Evolutionary conservation across 192 early-diverging fungal genomes (phyloP).

Genomic region (Backusella morwellensis): DNA sequence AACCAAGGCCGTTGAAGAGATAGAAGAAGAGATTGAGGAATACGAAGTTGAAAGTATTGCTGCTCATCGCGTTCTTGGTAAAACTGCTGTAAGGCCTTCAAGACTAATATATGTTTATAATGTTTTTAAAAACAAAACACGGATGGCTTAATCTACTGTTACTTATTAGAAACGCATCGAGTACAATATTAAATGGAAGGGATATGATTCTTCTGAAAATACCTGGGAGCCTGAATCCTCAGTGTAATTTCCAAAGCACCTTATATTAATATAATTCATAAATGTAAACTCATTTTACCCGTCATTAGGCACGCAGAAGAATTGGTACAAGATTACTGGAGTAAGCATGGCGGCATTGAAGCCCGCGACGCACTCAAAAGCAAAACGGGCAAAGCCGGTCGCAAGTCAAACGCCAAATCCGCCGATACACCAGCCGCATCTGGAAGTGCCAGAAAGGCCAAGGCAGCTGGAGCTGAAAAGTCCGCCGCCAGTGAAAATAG

Average conservation of each 20-base stretch:
- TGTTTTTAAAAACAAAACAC: neutral
- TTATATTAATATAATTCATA: neutral
- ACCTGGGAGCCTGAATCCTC: neutral
- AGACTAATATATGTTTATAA: too few species aligned
- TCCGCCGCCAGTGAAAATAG: neutral
- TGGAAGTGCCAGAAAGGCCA: neutral
- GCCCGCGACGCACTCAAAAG: neutral
- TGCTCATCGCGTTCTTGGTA: neutral
- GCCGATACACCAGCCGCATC: neutral
- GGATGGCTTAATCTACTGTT: neutral
- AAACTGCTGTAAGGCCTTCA: neutral
- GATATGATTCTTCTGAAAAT: neutral
- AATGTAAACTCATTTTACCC: neutral
- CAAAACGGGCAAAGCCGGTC: neutral
- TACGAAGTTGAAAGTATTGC: slow-evolving; percentile 1
- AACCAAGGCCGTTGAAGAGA: neutral
- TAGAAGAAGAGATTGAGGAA: slow-evolving; percentile 2
- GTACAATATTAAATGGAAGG: neutral
- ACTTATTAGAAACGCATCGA: neutral
- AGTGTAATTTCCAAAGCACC: neutral
- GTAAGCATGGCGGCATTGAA: neutral
- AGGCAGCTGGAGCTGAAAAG: neutral
- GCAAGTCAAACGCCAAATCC: neutral
- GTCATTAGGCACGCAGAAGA: neutral
- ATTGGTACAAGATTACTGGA: neutral